Base-by-base conservation (phyloP, 805 yeast species). In the Monosporozyma servazzii region DNA sequence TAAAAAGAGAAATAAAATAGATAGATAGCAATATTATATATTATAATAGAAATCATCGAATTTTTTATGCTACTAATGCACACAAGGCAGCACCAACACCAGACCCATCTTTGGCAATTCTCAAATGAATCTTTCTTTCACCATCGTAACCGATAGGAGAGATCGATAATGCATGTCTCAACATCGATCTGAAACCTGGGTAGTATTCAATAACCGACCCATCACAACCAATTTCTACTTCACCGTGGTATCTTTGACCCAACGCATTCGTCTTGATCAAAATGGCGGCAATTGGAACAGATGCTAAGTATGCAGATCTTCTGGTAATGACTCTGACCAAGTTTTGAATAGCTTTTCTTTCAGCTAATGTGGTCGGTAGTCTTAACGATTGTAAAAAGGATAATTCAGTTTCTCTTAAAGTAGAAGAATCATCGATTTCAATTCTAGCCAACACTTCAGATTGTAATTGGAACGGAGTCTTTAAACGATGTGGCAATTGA, bases 51-150 rank as follows among this genome's bases (percentile, higher is more conserved):
- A n/a, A n/a, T n/a, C n/a, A n/a, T n/a, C n/a, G n/a, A n/a, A n/a
- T n/a, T n/a, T n/a, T n/a, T n/a, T n/a, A n/a, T n/a, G 73, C 72
- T 17, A 67, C 71, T 42, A 73, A 64, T 8, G 96, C 97, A 72
- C 96, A 88, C 54, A 91, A 74, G 2, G 98, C 98, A 45, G 97
- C 98, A 57, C 99, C 99, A 44, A 90, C 96, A 54, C 96, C 96
- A 52, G 95, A 84, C 46, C 98, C 98, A 64, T 93, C 98, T 67
- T 88, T 87, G 30, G 97, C 93, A 58, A 90, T 82, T 56, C 81
- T 81, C 54, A 91, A 72, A 59, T 81, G 84, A 45, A 88, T 73
- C 62, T 86, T 81, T 69, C 88, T 80, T 60, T 81, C 88, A 53
- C 84, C 81, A 46, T 86, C 84, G 44, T 84, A 75, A 51, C 90